These are phyloP conservation scores for Fusarium compactum DNA, from an alignment of 2,329 filamentous ascomycete species.

Conservation along the genomic window DNA sequence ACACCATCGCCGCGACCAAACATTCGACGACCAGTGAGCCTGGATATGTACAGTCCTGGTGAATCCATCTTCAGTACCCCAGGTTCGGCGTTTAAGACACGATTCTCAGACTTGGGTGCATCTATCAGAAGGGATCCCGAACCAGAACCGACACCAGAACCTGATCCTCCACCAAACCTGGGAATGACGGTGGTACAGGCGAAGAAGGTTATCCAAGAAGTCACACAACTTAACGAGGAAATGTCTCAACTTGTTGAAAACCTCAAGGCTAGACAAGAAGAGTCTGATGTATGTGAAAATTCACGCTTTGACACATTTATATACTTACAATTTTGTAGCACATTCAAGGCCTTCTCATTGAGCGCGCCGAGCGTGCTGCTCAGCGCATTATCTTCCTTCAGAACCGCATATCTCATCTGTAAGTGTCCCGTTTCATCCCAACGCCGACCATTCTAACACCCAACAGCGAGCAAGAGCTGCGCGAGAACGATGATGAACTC, in stretches of 20 bases:
- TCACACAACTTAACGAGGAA: constrained; percentile 60
- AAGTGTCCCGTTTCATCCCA: constrained; percentile 38
- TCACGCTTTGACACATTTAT: constrained; percentile 36
- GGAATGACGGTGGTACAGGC: constrained; percentile 53
- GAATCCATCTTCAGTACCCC: constrained; percentile 53
- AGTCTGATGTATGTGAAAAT: constrained; percentile 63
- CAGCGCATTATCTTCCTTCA: constrained; percentile 71
- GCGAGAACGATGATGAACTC: constrained; percentile 70
- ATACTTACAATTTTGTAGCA: constrained; percentile 57
- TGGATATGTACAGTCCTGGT: constrained; percentile 47
- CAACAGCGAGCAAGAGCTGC: constrained; percentile 65
- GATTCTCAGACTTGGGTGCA: constrained; percentile 56
- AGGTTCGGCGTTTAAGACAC: constrained; percentile 53
- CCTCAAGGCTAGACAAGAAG: constrained; percentile 67
- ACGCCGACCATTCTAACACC: constrained; percentile 15
- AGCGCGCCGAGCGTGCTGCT: constrained; percentile 67
- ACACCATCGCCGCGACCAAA: constrained; percentile 37
- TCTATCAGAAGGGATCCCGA: constrained; percentile 50
- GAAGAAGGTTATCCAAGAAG: constrained; percentile 53
- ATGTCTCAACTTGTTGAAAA: constrained; percentile 63
- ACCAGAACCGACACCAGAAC: constrained; percentile 45
- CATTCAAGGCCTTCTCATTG: constrained; percentile 71
- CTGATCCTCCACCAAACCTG: constrained; percentile 46
- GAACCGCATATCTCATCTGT: constrained; percentile 69
- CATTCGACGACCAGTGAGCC: constrained; percentile 36